Base-by-base conservation (phyloP, 2,329 filamentous ascomycete genomes). In the Drechslerella stenobrocha region DNA sequence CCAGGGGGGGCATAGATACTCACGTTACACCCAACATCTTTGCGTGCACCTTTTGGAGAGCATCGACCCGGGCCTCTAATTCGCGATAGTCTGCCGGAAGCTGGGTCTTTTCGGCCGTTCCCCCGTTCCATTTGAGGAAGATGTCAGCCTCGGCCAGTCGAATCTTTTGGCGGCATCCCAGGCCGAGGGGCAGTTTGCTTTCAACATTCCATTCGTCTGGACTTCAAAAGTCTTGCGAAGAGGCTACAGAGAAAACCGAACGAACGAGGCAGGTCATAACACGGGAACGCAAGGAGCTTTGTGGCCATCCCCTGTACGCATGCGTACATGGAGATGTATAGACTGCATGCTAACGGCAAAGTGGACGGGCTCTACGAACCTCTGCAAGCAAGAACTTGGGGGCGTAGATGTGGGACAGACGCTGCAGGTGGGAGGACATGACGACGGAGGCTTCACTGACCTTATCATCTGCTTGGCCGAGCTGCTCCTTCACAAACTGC, bases 61-160 rank as follows among this genome's bases (percentile, higher is more conserved):
- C 93, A 84, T 98, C 93, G 75, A 97, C 90, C 72, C 92, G 87
- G 84, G 96, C 96, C 84, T 98, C 93, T 70, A 98, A 87, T 78
- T 97, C 91, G 76, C 96, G 89, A 79, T 98, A 98, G 79, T 97
- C 93, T 73, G 91, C 87, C 45, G 93, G 93, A 42, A 98, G 89
- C 80, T 97, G 88, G 71, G 93, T 98, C 90, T 95, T 74, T 69
- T 67, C 63, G 55, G 40, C 48, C 34, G 28, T 28, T 32, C 53
- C 63, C 55, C 44, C 63, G 32, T 59, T 60, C 63, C 63, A 67
- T 67, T 67, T 67, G 55, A 67, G 63, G 55, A 67, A 67, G 30
- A 67, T 60, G 63, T 67, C 63, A 67, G 63, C 63, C 56, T 67
- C 63, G 48, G 63, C 63, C 37, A 67, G 63, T 59, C 63, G 55